Percentiles rank a stretch among this genome's conserved stretches.
Evolutionary conservation across 139 green algal species (phyloP).

Genomic region (Auxenochlorella pyrenoidosa): DNA sequence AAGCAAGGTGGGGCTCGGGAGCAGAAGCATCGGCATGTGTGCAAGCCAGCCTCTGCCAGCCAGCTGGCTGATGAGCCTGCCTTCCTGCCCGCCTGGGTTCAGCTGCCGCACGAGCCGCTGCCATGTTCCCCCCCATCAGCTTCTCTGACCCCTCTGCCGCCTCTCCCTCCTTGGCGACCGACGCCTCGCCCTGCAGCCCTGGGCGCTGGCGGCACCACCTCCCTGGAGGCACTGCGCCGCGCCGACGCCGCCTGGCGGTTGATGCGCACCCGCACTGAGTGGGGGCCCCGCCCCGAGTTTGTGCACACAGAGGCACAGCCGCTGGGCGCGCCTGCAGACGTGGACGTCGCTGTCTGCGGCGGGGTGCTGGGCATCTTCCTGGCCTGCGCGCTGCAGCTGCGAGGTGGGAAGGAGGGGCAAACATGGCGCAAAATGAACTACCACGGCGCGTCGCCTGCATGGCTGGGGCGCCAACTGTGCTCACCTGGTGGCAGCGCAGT

Average conservation of each 20-base stretch:
- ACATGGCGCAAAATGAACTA: neutral
- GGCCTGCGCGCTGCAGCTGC: constrained; percentile 75
- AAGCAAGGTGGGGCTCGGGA: neutral
- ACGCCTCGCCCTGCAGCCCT: constrained; percentile 48
- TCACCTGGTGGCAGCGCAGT: too few relatives aligned
- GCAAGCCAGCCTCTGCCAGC: neutral
- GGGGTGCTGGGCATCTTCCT: constrained; percentile 93
- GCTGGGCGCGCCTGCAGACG: constrained; percentile 30
- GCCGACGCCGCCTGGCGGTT: constrained; percentile 77
- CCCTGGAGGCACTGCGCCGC: constrained; percentile 70
- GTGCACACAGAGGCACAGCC: constrained; percentile 41
- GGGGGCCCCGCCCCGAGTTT: constrained; percentile 63
- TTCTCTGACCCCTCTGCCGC: too few relatives aligned
- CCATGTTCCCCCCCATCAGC: neutral
- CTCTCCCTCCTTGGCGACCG: too few relatives aligned
- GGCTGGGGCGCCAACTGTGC: too few relatives aligned
- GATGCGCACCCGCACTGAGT: constrained; percentile 55
- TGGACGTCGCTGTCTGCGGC: constrained; percentile 82
- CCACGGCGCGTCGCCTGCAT: too few relatives aligned
- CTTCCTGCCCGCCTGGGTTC: neutral
- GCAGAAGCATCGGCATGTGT: neutral
- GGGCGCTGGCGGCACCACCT: constrained; percentile 81
- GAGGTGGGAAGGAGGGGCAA: neutral
- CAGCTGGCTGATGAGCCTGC: neutral
- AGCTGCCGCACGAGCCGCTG: neutral